Evolutionary conservation across 139 green algal species (phyloP).

Genomic region (Raphidocelis subcapitata): DNA sequence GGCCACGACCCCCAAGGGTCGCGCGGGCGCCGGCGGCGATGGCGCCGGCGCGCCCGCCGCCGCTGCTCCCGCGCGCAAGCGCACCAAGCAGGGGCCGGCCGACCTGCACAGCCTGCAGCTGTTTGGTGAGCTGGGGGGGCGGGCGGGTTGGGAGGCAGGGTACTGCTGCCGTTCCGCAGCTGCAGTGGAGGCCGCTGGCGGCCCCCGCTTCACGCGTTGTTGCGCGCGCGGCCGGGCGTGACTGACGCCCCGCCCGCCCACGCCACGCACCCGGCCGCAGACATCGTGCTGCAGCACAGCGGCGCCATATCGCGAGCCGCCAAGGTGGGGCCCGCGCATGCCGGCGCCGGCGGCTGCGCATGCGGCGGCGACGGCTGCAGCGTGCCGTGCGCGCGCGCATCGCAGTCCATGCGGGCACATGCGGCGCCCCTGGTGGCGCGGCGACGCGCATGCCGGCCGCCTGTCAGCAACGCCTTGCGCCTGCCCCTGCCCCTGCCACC

Average conservation of each 20-base stretch:
- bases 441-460: background rate
- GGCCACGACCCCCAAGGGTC: too few relatives aligned
- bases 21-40: too few relatives aligned
- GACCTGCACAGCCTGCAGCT: conserved; percentile 34
- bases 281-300: conserved; percentile 36
- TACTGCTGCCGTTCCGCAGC: background rate
- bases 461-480: background rate
- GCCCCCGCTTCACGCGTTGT: too few relatives aligned
- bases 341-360: background rate
- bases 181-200: background rate
- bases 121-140: conserved; percentile 21
- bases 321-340: conserved; percentile 24
- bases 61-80: background rate
- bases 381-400: too few relatives aligned
- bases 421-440: too few relatives aligned
- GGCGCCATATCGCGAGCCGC: conserved; percentile 21
- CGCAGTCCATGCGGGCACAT: too few relatives aligned
- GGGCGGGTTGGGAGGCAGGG: too few relatives aligned
- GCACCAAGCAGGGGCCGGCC: background rate
- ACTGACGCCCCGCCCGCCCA: background rate
- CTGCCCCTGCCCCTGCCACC: background rate
- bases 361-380: too few relatives aligned
- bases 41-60: too few relatives aligned
- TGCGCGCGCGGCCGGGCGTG: too few relatives aligned
- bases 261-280: conserved; percentile 25